phyloP scores from a whole-genome alignment of 768 basidiomycete genomes.

The Xanthoconium purpureum region DNA sequence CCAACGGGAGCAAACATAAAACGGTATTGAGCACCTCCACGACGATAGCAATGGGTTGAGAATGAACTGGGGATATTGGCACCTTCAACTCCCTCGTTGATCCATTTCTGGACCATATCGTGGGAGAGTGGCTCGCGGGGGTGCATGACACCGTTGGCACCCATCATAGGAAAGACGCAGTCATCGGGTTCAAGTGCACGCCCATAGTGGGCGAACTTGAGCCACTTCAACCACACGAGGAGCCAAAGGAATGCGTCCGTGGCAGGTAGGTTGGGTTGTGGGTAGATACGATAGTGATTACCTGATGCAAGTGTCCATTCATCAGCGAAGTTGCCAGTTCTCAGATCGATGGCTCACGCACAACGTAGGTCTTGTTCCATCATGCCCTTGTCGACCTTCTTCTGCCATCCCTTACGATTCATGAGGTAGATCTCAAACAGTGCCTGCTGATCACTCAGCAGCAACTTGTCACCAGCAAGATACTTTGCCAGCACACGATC shows the following conservation, averaged over 20 bases:
- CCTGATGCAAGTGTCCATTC: too few species aligned
- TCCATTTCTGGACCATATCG: slow-evolving; percentile 27
- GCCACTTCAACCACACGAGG: slow-evolving; percentile 16
- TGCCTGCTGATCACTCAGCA: slow-evolving; percentile 8
- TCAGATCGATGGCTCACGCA: not conserved
- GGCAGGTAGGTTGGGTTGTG: slow-evolving; percentile 29
- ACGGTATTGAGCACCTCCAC: not conserved
- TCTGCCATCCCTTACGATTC: slow-evolving; percentile 27
- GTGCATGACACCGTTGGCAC: slow-evolving; percentile 7
- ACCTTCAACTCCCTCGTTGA: slow-evolving; percentile 23
- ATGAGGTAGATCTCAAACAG: slow-evolving; percentile 22
- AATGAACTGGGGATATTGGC: not conserved
- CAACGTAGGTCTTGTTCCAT: slow-evolving; percentile 18
- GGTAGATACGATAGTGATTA: slow-evolving; percentile 36
- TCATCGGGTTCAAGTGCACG: slow-evolving; percentile 23
- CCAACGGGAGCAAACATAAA: not conserved
- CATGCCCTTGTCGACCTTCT: slow-evolving; percentile 22
- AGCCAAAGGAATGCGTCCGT: slow-evolving; percentile 32
- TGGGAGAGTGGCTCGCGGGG: slow-evolving; percentile 26
- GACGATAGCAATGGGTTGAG: slow-evolving; percentile 4
- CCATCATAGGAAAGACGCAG: slow-evolving; percentile 33
- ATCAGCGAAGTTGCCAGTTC: too few species aligned
- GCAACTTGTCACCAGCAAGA: not conserved
- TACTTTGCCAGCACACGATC: slow-evolving; percentile 1
- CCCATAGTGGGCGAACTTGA: not conserved